Evolutionary conservation across 768 basidiomycete genomes (phyloP).

Genomic region (Tricholoma flavovirens): DNA sequence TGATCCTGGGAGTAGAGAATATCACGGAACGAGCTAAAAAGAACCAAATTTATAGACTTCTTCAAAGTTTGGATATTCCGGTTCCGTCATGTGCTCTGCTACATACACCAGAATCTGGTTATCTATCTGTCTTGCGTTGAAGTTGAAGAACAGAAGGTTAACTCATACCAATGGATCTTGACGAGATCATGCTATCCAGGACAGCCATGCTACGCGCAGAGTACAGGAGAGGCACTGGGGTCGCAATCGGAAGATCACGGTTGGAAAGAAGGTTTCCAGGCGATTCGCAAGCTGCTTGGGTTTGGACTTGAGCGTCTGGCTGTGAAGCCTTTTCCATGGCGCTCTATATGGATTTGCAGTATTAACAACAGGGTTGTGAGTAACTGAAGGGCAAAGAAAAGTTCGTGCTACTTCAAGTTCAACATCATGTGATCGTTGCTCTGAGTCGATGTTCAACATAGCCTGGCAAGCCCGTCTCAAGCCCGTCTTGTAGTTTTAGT

Average conservation of each 20-base stretch:
- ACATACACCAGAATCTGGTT: neutral
- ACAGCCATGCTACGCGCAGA: slow-evolving; percentile 23
- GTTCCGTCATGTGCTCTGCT: neutral
- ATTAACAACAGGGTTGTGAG: no score
- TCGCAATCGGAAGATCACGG: slow-evolving; percentile 15
- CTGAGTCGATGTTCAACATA: no score
- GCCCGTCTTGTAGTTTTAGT: no score
- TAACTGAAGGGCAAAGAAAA: no score
- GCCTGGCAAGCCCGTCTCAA: no score
- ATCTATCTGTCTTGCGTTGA: neutral
- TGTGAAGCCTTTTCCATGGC: no score
- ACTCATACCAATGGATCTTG: slow-evolving; percentile 15
- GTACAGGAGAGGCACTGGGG: slow-evolving; percentile 27
- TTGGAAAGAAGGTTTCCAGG: neutral
- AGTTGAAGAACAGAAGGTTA: neutral
- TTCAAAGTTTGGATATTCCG: neutral
- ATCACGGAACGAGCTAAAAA: neutral
- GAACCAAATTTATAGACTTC: neutral
- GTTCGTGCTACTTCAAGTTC: no score
- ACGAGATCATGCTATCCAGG: slow-evolving; percentile 25
- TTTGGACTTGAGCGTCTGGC: no score
- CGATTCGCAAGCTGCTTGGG: no score
- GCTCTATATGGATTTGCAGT: no score
- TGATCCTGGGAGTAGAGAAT: neutral
- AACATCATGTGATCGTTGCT: neutral